Evolutionary conservation across 257 asterid species (phyloP).

Genomic region (Fraxinus anomala): DNA sequence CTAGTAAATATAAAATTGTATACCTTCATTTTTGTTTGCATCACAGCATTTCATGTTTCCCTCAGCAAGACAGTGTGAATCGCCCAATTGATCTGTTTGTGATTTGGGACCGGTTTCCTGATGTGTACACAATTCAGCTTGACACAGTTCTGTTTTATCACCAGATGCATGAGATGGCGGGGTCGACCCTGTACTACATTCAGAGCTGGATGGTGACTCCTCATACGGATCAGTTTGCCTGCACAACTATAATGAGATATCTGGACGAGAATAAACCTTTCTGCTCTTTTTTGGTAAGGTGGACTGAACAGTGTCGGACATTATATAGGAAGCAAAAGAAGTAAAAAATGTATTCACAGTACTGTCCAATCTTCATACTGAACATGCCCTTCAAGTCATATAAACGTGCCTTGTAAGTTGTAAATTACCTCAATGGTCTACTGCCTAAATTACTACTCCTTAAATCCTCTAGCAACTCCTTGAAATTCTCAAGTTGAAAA

Average conservation of each 20-base stretch:
- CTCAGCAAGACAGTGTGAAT: conserved; percentile 43
- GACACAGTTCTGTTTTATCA: conserved; percentile 57
- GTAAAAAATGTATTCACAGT: background rate
- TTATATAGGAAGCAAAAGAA: background rate
- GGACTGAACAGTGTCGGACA: background rate
- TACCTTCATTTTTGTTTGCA: conserved; percentile 52
- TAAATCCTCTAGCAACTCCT: conserved; percentile 69
- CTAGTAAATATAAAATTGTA: conserved; percentile 3
- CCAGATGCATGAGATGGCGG: conserved; percentile 38
- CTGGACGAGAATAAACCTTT: conserved; percentile 24
- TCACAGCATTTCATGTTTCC: conserved; percentile 40
- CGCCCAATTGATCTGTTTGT: conserved; percentile 41
- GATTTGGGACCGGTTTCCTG: conserved; percentile 44
- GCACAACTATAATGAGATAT: conserved; percentile 39
- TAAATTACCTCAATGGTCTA: conserved; percentile 68
- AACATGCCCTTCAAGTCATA: background rate
- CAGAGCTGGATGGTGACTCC: conserved; percentile 77
- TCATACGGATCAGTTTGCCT: conserved; percentile 70
- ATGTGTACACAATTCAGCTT: conserved; percentile 42
- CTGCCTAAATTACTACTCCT: conserved; percentile 55
- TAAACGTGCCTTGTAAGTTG: conserved; percentile 24
- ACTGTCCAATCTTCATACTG: background rate
- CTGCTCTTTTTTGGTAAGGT: background rate
- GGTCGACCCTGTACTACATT: conserved; percentile 79
- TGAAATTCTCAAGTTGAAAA: conserved; percentile 61